phyloP scores from a whole-genome alignment of 257 asterid genomes.

The Solanum lignicaule region DNA sequence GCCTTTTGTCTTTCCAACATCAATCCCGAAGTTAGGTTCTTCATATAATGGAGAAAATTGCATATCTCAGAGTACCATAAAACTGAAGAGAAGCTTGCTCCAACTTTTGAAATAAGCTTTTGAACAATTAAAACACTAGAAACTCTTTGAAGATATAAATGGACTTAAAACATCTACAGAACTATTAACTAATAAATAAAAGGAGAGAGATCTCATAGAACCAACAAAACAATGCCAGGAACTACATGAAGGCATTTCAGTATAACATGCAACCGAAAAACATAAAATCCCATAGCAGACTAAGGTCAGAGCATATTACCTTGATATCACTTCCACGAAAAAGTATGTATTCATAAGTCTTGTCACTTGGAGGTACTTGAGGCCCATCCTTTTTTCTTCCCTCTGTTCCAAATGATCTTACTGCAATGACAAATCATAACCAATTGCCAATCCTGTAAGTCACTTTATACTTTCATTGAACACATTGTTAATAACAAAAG shows the following conservation, averaged over 20 bases:
- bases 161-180: background rate
- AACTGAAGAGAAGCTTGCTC: background rate
- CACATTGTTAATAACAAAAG: background rate
- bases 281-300: background rate
- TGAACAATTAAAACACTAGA: background rate
- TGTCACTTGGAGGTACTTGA: constrained; percentile 85
- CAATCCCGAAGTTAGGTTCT: background rate
- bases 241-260: background rate
- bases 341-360: constrained; percentile 77
- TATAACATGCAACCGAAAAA: background rate
- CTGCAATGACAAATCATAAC: constrained; percentile 24
- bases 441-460: background rate
- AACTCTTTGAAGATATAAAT: background rate
- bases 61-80: background rate
- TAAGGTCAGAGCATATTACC: constrained; percentile 27
- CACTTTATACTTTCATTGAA: background rate
- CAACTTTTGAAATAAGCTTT: background rate
- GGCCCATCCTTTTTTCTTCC: constrained; percentile 91
- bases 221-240: background rate
- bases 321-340: constrained; percentile 93
- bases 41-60: background rate
- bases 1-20: background rate
- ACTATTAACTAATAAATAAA: background rate
- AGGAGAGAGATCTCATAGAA: background rate
- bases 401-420: constrained; percentile 95